phyloP scores from a whole-genome alignment of 768 basidiomycete genomes.

The Phylloporus sp. region DNA sequence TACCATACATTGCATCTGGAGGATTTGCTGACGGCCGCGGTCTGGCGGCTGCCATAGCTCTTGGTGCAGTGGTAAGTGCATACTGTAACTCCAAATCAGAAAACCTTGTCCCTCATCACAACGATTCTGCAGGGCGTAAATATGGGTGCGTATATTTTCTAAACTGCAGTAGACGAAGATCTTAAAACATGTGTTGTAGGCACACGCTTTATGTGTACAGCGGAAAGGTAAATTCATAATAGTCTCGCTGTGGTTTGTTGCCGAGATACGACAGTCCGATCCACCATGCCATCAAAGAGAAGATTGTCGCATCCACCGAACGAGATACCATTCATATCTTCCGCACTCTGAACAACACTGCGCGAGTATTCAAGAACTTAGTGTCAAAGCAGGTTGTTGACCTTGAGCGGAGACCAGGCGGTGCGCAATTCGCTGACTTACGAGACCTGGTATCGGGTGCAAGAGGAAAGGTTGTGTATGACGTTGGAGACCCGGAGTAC shows the following conservation, averaged over 20 bases:
- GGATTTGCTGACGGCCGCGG: constrained; percentile 88
- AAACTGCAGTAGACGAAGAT: neutral
- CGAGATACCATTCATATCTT: constrained; percentile 88
- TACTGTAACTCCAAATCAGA: neutral
- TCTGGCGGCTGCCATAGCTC: constrained; percentile 72
- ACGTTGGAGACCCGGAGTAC: constrained; percentile 78
- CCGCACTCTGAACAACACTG: constrained; percentile 78
- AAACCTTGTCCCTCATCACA: neutral
- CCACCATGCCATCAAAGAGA: constrained; percentile 86
- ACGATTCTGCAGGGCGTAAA: constrained; percentile 63
- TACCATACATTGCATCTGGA: constrained; percentile 88
- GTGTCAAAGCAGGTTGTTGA: constrained; percentile 82
- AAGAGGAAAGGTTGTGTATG: constrained; percentile 72
- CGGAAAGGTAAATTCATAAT: constrained; percentile 54
- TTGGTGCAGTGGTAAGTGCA: constrained; percentile 70
- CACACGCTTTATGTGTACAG: constrained; percentile 90
- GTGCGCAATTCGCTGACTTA: constrained; percentile 84
- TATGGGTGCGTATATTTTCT: constrained; percentile 48
- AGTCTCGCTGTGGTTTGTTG: neutral
- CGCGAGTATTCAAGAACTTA: constrained; percentile 84
- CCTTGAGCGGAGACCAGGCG: constrained; percentile 75
- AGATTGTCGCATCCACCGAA: constrained; percentile 80
- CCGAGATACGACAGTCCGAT: constrained; percentile 54
- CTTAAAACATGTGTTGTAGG: constrained; percentile 28
- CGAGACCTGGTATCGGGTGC: constrained; percentile 71